A percentile compares a stretch with the other conserved stretches of the same genome.
phyloP scores from a whole-genome alignment of 768 basidiomycete genomes.

The Mycena latifolia region DNA sequence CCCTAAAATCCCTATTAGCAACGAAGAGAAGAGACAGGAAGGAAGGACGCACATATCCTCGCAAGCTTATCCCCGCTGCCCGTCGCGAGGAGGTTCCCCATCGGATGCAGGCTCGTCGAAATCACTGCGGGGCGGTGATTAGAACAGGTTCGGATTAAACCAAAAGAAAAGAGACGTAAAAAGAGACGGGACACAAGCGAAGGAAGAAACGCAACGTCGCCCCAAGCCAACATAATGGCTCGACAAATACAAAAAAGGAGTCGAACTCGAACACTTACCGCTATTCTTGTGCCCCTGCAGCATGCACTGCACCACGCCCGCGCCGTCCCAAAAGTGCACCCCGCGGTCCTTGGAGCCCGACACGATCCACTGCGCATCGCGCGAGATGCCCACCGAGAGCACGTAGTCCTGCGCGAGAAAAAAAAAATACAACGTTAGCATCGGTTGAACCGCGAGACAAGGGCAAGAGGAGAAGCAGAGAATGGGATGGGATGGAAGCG shows the following conservation, averaged over 20 bases:
- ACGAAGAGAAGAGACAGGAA: no score
- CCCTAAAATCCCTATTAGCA: neutral
- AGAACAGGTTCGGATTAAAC: no score
- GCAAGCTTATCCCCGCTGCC: constrained; percentile 69
- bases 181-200: no score
- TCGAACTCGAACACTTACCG: no score
- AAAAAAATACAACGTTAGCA: no score
- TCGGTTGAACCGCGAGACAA: no score
- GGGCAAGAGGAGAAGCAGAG: no score
- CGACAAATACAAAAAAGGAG: no score
- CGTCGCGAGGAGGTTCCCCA: constrained; percentile 61
- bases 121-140: no score
- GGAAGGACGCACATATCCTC: constrained; percentile 54
- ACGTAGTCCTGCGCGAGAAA: constrained; percentile 49
- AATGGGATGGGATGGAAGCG: no score
- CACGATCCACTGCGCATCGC: constrained; percentile 95
- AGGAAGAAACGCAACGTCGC: constrained; percentile 48
- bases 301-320: constrained; percentile 89
- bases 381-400: constrained; percentile 67
- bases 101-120: constrained; percentile 61
- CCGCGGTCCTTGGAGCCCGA: constrained; percentile 96
- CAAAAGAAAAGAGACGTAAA: neutral
- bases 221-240: no score
- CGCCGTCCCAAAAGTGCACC: constrained; percentile 93
- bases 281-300: constrained; percentile 80